Conservation (phyloP, 208 protist species). For the Leishmania arabica region DNA sequence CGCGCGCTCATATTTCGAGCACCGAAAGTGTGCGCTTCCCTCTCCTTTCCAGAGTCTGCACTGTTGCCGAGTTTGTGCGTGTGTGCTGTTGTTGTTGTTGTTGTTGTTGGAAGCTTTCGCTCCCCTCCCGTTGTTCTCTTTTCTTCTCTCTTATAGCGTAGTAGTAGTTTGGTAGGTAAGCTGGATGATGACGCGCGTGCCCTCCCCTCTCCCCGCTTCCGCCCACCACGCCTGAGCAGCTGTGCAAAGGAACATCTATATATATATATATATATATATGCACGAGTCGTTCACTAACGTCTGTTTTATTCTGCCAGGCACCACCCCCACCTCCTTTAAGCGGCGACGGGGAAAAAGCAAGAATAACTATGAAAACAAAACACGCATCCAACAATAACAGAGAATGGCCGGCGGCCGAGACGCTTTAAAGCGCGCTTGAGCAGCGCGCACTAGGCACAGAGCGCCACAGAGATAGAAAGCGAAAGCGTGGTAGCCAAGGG, state of each 20-base stretch:
- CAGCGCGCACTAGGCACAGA: background rate
- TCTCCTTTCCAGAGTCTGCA: no score
- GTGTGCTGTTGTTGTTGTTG: background rate
- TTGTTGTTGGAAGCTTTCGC: background rate
- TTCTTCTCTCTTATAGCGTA: conserved; percentile 26
- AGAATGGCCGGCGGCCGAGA: background rate
- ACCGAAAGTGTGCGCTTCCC: background rate
- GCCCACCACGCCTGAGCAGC: no score
- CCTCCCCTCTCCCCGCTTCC: background rate
- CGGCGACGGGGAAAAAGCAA: background rate
- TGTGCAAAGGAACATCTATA: no score
- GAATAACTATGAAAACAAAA: background rate
- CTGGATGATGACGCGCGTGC: background rate
- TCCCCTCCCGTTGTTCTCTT: conserved; percentile 4
- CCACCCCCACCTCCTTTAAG: background rate
- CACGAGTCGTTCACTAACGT: background rate
- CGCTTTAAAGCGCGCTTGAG: background rate
- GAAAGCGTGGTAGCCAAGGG: background rate
- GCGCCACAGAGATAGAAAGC: background rate
- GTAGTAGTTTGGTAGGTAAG: conserved; percentile 31
- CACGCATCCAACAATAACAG: background rate
- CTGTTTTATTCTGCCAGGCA: background rate
- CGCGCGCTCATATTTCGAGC: background rate
- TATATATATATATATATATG: background rate
- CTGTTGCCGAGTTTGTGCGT: background rate